phyloP scores from a whole-genome alignment of 1,284 basidiomycete species.

The Naganishia cerealis region DNA sequence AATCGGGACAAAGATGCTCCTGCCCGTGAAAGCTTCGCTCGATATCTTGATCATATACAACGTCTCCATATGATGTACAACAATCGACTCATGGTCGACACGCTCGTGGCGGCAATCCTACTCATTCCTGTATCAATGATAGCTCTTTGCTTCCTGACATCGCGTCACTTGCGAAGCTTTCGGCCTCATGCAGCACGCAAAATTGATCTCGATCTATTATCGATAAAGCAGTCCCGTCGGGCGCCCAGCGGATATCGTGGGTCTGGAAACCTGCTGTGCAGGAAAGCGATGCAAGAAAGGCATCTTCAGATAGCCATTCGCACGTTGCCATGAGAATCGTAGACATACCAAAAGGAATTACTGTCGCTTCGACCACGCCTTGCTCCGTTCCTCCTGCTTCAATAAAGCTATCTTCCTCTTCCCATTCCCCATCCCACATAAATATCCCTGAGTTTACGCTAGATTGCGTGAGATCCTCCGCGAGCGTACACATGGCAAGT shows the following conservation, averaged over 20 bases:
- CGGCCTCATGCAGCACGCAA: slow-evolving; percentile 27
- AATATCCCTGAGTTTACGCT: slow-evolving; percentile 18
- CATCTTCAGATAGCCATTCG: background rate
- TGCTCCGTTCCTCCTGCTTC: background rate
- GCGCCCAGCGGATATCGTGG: slow-evolving; percentile 34
- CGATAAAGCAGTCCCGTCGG: slow-evolving; percentile 30
- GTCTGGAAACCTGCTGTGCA: slow-evolving; percentile 20
- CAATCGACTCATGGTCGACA: background rate
- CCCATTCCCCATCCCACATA: slow-evolving; percentile 35
- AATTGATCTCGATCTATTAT: slow-evolving; percentile 32
- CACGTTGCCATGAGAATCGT: background rate
- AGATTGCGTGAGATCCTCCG: background rate
- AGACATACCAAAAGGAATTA: slow-evolving; percentile 24
- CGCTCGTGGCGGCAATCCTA: background rate
- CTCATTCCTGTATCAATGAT: slow-evolving; percentile 26
- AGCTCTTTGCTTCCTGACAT: slow-evolving; percentile 4
- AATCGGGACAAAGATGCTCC: background rate
- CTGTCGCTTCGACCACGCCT: slow-evolving; percentile 27
- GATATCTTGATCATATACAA: background rate
- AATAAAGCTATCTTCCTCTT: slow-evolving; percentile 24
- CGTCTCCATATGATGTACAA: background rate
- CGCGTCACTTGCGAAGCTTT: background rate
- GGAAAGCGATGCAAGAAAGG: background rate
- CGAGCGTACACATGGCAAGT: slow-evolving; percentile 30
- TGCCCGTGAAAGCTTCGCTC: background rate